Evolutionary conservation across 139 green algal genomes (phyloP).

Genomic region (Medakamo hakoo): DNA sequence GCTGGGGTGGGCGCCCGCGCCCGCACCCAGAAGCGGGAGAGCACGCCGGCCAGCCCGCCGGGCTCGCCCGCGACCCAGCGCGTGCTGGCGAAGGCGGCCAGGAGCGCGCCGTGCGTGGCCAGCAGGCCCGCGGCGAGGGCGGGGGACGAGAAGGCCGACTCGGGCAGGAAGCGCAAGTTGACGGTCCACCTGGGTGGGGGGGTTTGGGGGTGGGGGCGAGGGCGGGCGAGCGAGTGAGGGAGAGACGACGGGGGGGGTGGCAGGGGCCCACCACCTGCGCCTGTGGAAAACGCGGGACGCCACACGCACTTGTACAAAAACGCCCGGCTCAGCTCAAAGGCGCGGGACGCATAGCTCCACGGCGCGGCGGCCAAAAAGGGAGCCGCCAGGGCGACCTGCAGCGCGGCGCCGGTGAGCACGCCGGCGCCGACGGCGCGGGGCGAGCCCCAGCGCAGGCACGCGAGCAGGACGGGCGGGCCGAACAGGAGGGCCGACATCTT

Average conservation of each 20-base stretch:
- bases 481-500: conserved; percentile 85
- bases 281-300: too few species aligned
- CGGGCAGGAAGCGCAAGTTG: conserved; percentile 68
- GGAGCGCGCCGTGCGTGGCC: conserved; percentile 28
- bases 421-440: conserved; percentile 2
- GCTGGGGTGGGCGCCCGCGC: too few species aligned
- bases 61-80: conserved; percentile 26
- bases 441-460: conserved; percentile 16
- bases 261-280: too few species aligned
- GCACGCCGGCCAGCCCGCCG: conserved; percentile 1
- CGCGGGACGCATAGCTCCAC: conserved; percentile 27
- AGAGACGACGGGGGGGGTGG: too few species aligned
- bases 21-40: conserved; percentile 8
- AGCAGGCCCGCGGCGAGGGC: conserved; percentile 37
- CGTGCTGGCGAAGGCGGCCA: conserved; percentile 33
- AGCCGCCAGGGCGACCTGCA: conserved; percentile 37
- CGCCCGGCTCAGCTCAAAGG: conserved; percentile 59
- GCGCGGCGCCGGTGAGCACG: conserved; percentile 7
- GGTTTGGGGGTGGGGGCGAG: too few species aligned
- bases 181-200: conserved; percentile 69
- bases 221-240: too few species aligned
- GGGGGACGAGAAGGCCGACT: conserved; percentile 42
- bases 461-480: conserved; percentile 42
- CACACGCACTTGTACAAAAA: neutral
- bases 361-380: conserved; percentile 45